Evolutionary conservation across 1,284 basidiomycete species (phyloP), one percentile per base, ranked within the genome.

Genomic region (Cryptococcus sp.): DNA sequence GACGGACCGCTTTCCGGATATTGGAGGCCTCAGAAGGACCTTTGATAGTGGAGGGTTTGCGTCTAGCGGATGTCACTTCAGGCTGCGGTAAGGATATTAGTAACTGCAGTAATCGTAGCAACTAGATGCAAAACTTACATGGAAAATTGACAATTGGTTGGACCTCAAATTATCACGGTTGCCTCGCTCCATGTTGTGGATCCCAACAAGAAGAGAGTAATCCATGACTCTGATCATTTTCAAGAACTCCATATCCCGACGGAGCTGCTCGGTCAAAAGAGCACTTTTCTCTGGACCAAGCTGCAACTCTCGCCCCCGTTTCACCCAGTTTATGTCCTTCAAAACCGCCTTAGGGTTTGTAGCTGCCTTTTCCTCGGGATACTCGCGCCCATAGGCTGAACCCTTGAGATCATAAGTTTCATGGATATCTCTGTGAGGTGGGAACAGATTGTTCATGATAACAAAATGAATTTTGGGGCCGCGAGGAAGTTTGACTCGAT

Each of bases 371-470:
- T 90, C 90, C 73, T 95, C 93, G 0, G 91, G 83, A 64, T 92
- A 95, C 74, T 88, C 83, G 28, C 95, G 82, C 0, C 94, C 93
- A 2, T 93, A 86, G 0, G 93, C 91, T 43, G 89, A 92, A 0
- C 95, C 95, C 73, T 98, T 98, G 63, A 98, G 81, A 75, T 98
- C 95, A 74, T 90, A 98, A 36, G 94, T 96, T 80, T 98, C 95
- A 78, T 98, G 95, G 47, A 98, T 84, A 75, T 98, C 96, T 65
- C 91, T 86, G 79, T 98, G 95, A 0, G 95, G 89, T 0, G 95
- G 95, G 80, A 98, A 98, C 45, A 98, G 83, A 75, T 98, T 98
- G 82, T 98, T 98, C 94, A 98, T 98, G 79, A 98, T 96, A 55
- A 98, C 92, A 73, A 98, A 98, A 77, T 98, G 95, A 55, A 98